A percentile compares a stretch with the other conserved stretches of the same genome.
These are phyloP conservation scores for Fraxinus baroniana DNA, from an alignment of 305 asterid species.

Conservation along the genomic window DNA sequence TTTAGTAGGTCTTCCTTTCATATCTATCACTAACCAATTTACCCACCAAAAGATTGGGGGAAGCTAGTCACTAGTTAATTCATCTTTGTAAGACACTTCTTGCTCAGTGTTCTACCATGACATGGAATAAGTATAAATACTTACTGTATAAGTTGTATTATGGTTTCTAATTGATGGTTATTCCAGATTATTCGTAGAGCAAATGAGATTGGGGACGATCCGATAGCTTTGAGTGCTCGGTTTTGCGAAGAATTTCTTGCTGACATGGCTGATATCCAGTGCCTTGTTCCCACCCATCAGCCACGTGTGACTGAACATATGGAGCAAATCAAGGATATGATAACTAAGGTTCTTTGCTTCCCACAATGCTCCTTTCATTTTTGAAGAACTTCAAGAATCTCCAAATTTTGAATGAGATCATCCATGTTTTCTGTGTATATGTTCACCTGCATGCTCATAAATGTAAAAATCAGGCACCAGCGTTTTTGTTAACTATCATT, in stretches of 20 bases:
- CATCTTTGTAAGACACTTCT: background rate
- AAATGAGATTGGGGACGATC: conserved; percentile 70
- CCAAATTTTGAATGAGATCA: background rate
- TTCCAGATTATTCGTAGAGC: conserved; percentile 84
- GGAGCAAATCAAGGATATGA: conserved; percentile 77
- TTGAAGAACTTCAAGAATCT: background rate
- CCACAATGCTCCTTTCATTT: background rate
- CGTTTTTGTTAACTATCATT: background rate
- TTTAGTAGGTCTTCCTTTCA: background rate
- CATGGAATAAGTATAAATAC: background rate
- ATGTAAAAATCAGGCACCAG: background rate
- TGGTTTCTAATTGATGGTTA: background rate
- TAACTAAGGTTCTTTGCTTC: conserved; percentile 47
- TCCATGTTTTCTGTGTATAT: background rate
- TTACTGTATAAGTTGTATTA: conserved; percentile 5
- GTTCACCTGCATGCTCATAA: background rate
- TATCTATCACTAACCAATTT: background rate
- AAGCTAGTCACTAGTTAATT: background rate
- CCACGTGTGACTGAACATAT: conserved; percentile 92
- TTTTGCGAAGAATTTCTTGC: conserved; percentile 75
- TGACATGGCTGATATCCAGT: conserved; percentile 90
- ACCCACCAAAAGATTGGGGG: background rate
- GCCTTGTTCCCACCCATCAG: conserved; percentile 86
- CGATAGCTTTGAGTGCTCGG: conserved; percentile 63
- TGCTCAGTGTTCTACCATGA: background rate